Evolutionary conservation across 2,329 filamentous ascomycete genomes (phyloP).

Genomic region (Didymella pomorum): DNA sequence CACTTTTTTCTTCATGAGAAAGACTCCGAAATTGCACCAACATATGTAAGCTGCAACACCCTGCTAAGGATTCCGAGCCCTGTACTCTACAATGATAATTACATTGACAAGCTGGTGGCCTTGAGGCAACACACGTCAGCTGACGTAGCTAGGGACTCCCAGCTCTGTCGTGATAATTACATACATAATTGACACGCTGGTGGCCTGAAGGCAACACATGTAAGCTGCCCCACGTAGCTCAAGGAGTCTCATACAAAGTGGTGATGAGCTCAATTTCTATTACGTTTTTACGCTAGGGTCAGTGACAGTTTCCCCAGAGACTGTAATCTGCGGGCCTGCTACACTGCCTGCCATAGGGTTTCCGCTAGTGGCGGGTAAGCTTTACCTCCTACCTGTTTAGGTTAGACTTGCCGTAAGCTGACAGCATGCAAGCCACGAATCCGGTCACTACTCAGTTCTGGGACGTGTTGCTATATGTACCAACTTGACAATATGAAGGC

Average conservation of each 20-base stretch:
- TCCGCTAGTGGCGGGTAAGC: too few species aligned
- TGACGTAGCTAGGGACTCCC: slow-evolving; percentile 1
- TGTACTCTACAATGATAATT: slow-evolving; percentile 1
- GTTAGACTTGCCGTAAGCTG: too few species aligned
- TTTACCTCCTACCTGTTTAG: too few species aligned
- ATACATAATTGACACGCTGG: slow-evolving; percentile 1
- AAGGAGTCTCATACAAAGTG: background rate
- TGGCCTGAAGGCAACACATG: slow-evolving; percentile 1
- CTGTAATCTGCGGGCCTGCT: too few species aligned
- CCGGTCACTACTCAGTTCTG: too few species aligned
- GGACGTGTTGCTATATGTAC: too few species aligned
- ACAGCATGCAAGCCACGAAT: too few species aligned
- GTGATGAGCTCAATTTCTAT: too few species aligned
- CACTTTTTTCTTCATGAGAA: slow-evolving; percentile 2
- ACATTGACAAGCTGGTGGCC: slow-evolving; percentile 2
- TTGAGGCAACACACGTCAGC: slow-evolving; percentile 3
- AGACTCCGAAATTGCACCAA: slow-evolving; percentile 2
- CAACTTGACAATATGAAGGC: too few species aligned
- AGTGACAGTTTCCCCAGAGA: too few species aligned
- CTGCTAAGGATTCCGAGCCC: slow-evolving; percentile 2
- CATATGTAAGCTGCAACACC: slow-evolving; percentile 1
- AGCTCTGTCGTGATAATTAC: slow-evolving; percentile 1
- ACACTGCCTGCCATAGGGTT: too few species aligned
- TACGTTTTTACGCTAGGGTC: too few species aligned
- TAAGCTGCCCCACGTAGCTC: slow-evolving; percentile 2